Conservation (phyloP, 768 basidiomycete species). For the Piloderma croceum region DNA sequence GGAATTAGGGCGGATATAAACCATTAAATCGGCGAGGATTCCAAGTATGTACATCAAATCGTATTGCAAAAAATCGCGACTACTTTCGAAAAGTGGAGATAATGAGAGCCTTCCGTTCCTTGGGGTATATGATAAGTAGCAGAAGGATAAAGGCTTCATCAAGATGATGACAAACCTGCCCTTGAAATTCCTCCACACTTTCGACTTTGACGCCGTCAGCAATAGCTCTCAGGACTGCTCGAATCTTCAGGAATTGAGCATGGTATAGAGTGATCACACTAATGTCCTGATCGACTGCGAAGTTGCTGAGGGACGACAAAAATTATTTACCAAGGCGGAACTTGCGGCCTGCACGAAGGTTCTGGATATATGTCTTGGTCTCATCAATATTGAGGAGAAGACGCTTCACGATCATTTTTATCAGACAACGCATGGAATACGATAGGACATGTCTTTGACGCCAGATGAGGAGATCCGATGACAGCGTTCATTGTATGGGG, state of each 20-base stretch:
- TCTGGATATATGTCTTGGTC: constrained; percentile 24
- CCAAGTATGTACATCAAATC: constrained; percentile 53
- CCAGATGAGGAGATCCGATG: background rate
- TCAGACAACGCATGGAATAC: constrained; percentile 33
- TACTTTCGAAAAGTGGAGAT: constrained; percentile 56
- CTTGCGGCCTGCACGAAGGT: constrained; percentile 13
- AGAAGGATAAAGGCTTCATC: background rate
- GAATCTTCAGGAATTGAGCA: constrained; percentile 31
- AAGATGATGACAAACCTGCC: constrained; percentile 30
- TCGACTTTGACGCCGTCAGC: constrained; percentile 32
- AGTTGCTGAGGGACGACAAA: background rate
- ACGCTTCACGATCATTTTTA: constrained; percentile 32
- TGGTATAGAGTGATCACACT: constrained; percentile 40
- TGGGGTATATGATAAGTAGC: background rate
- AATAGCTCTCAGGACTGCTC: constrained; percentile 14
- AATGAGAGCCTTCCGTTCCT: constrained; percentile 55
- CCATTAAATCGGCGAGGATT: constrained; percentile 53
- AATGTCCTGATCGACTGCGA: constrained; percentile 28
- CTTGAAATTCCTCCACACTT: constrained; percentile 40
- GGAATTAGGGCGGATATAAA: background rate
- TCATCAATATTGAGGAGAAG: constrained; percentile 39
- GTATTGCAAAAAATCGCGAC: constrained; percentile 40
- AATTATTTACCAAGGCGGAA: constrained; percentile 17
- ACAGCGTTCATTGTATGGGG: background rate
- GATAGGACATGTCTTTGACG: constrained; percentile 19